Evolutionary conservation across 2,329 filamentous ascomycete genomes (phyloP), one percentile per base, ranked within the genome.

Genomic region (Monosporascus sp.): DNA sequence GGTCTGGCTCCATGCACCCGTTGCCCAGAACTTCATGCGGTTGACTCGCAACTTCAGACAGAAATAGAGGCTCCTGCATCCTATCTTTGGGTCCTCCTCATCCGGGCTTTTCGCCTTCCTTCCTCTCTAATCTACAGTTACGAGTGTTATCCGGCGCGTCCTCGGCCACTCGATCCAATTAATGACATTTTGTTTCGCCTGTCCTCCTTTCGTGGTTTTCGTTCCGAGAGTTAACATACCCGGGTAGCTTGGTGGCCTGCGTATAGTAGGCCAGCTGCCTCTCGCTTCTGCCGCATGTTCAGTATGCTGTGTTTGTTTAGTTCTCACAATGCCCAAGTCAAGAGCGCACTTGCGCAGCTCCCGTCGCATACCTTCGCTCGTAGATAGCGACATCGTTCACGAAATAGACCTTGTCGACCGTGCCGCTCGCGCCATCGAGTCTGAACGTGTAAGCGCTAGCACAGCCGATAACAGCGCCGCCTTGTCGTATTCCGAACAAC

Each of bases 371-470:
- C 66, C 74, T 49, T 72, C 74, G 52, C 73, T 84, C 53, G 77
- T 79, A 66, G 81, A 84, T 58, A 73, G 71, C 65, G 82, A 87
- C 60, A 87, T 85, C 64, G 84, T 87, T 62, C 87, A 89, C 69
- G 84, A 85, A 67, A 91, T 92, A 64, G 72, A 67, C 59, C 80
- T 92, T 38, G 75, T 89, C 59, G 85, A 90, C 67, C 72, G 76
- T 52, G 75, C 63, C 57, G 65, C 55, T 37, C 27, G 48, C 38
- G 45, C 52, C 37, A 54, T 51, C 14, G 58, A 56, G 9, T 17
- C 57, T 48, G 43, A 49, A n/a, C 27, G 55, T 46, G 48, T 50
- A 37, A 65, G 54, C 37, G 18, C 58, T 47, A 52, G 47, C 18
- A 57, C 59, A 27, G 45, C 41, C 8, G 56, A 49, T 44, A 54